A percentile compares a stretch with the other conserved stretches of the same genome.
Conservation (phyloP, 139 green algal genomes). For the Chlamydomonas sphaeroides region DNA sequence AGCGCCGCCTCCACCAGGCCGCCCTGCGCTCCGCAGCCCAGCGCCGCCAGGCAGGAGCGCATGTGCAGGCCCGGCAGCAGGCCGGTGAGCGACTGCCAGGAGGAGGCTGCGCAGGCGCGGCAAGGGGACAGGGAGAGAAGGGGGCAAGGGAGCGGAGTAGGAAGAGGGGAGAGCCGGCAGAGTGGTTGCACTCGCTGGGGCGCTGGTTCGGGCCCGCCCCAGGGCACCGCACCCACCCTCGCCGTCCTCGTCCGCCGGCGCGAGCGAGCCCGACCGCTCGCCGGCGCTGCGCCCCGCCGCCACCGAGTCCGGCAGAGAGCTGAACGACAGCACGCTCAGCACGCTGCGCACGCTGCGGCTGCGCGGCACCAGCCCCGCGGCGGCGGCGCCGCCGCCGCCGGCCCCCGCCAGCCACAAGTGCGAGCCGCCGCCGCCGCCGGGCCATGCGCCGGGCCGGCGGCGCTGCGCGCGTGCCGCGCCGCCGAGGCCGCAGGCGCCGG, state of each 20-base stretch:
- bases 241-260: slow-evolving; percentile 6
- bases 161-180: too few species aligned
- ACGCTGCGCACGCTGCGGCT: slow-evolving; percentile 43
- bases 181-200: too few species aligned
- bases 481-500: neutral
- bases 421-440: too few species aligned
- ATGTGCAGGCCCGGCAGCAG: slow-evolving; percentile 53
- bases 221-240: neutral
- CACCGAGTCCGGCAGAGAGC: slow-evolving; percentile 4
- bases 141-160: too few species aligned
- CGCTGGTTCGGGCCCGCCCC: too few species aligned
- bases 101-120: too few species aligned
- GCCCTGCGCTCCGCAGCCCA: slow-evolving; percentile 37
- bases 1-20: slow-evolving; percentile 59
- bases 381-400: neutral
- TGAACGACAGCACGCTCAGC: slow-evolving; percentile 52
- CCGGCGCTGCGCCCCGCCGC: neutral
- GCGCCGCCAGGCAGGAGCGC: slow-evolving; percentile 50
- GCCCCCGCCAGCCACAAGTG: neutral
- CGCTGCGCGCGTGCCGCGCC: too few species aligned
- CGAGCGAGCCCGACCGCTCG: neutral
- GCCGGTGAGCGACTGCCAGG: slow-evolving; percentile 43
- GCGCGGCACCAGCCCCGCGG: neutral
- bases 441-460: too few species aligned
- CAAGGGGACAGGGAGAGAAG: too few species aligned